Percentiles rank a stretch among this genome's conserved stretches.
These are phyloP conservation scores for Leishmania turanica DNA, from an alignment of 208 protist genomes.

Conservation along the genomic window DNA sequence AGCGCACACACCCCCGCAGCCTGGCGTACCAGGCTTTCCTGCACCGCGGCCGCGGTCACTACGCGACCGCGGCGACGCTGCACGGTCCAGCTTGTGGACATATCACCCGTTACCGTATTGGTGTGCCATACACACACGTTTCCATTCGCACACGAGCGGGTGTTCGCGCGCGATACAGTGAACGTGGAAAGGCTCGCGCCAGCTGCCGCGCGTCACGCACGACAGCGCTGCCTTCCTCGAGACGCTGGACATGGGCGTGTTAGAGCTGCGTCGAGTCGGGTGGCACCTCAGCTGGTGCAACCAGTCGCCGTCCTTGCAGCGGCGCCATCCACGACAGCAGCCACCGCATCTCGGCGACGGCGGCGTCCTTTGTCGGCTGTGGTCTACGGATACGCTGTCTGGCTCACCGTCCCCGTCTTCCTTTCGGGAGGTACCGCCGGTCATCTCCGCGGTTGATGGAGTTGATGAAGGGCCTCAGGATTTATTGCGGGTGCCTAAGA, in stretches of 20 bases:
- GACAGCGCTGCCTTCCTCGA: constrained; percentile 24
- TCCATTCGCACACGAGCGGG: constrained; percentile 17
- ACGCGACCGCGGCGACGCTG: constrained; percentile 8
- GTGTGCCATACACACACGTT: background rate
- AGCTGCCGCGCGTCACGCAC: background rate
- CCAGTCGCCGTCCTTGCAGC: background rate
- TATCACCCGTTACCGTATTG: background rate
- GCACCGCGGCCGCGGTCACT: constrained; percentile 16
- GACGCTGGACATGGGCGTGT: constrained; percentile 5
- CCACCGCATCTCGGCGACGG: constrained; percentile 1
- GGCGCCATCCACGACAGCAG: background rate
- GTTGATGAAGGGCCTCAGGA: constrained; percentile 10
- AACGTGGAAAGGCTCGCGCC: background rate
- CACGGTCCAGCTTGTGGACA: constrained; percentile 7
- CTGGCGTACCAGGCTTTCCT: constrained; percentile 28
- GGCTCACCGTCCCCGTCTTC: background rate
- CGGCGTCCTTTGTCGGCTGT: background rate
- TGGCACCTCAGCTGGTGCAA: constrained; percentile 26
- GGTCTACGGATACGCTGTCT: background rate
- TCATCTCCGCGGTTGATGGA: background rate
- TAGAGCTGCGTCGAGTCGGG: constrained; percentile 32
- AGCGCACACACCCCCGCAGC: constrained; percentile 14
- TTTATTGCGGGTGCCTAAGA: constrained; percentile 36
- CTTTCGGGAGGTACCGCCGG: background rate
- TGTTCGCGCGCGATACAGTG: background rate